These are phyloP conservation scores for Diaporthe humulicola DNA, from an alignment of 2,329 filamentous ascomycete genomes.

Conservation along the genomic window DNA sequence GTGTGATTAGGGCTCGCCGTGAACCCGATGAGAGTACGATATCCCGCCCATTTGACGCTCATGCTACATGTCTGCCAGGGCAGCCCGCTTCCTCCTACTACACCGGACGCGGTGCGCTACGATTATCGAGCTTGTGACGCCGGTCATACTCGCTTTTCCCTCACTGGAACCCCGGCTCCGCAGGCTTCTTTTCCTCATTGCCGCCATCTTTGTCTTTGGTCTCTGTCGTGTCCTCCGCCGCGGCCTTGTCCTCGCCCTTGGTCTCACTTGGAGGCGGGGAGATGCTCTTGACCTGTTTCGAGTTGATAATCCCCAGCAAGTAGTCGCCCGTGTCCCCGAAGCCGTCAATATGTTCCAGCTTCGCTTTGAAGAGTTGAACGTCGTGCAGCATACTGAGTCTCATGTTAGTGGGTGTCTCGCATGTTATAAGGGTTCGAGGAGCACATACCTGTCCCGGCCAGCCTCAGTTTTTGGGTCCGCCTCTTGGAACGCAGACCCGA, in stretches of 20 bases:
- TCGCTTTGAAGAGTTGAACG: conserved; percentile 77
- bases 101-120: background rate
- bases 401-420: conserved; percentile 29
- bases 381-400: conserved; percentile 78
- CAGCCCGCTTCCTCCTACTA: background rate
- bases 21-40: conserved; percentile 31
- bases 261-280: conserved; percentile 40
- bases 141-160: background rate
- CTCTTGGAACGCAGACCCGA: conserved; percentile 78
- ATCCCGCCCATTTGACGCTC: conserved; percentile 20
- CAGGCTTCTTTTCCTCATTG: conserved; percentile 23
- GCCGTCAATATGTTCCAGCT: conserved; percentile 83
- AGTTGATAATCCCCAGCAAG: conserved; percentile 74
- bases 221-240: conserved; percentile 26
- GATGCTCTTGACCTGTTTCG: conserved; percentile 62
- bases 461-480: conserved; percentile 74
- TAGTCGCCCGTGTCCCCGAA: conserved; percentile 80
- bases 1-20: background rate
- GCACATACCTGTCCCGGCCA: conserved; percentile 78
- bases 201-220: background rate
- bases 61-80: conserved; percentile 26
- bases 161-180: conserved; percentile 15
- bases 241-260: conserved; percentile 42
- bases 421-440: background rate
- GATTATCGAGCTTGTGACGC: background rate